Evolutionary conservation across 1,284 basidiomycete species (phyloP), one percentile per base, ranked within the genome.

Genomic region (Tetrapyrgos nigripes): DNA sequence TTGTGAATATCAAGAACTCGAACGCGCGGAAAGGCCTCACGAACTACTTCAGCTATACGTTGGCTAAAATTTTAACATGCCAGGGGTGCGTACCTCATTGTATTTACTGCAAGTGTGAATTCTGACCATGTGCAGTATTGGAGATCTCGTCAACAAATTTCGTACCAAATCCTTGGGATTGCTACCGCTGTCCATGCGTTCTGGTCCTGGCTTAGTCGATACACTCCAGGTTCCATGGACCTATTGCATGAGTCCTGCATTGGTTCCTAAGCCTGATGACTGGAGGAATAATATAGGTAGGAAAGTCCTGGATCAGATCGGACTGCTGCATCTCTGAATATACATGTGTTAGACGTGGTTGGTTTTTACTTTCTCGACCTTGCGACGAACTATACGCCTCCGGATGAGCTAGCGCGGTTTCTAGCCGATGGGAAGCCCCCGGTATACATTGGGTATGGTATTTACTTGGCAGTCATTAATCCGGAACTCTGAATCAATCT

Each of bases 161-260:
- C 80, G 88, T 28, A 76, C 74, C 13, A 73, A 73, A 6, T 77
- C 79, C 1, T 76, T 91, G 1, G 80, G 81, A 0, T 71, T 90
- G 2, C 74, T 75, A 19, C 73, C 82, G 0, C 74, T 89, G 2
- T 76, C 75, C 1, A 55, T 81, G 13, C 71, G 77, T 3, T 76
- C 80, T 2, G 86, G 86, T 1, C 81, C 86, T 3, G 79, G 83
- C 27, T 70, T 86, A 23, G 66, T 84, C 3, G 85, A 88, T 61
- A 76, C 82, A 26, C 72, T 88, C 46, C 85, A 85, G 62, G 73
- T 89, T 8, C 89, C 89, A 5, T 88, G 83, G 80, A 87, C 88
- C 17, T 91, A 90, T 66, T 88, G 87, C 62, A 88, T 89, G 79
- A 86, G 83, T 58, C 81, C 85, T 4, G 77, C 81, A 1, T 67